phyloP scores from a whole-genome alignment of 1,139 yeast genomes.

The Magnusiomyces ingens region DNA sequence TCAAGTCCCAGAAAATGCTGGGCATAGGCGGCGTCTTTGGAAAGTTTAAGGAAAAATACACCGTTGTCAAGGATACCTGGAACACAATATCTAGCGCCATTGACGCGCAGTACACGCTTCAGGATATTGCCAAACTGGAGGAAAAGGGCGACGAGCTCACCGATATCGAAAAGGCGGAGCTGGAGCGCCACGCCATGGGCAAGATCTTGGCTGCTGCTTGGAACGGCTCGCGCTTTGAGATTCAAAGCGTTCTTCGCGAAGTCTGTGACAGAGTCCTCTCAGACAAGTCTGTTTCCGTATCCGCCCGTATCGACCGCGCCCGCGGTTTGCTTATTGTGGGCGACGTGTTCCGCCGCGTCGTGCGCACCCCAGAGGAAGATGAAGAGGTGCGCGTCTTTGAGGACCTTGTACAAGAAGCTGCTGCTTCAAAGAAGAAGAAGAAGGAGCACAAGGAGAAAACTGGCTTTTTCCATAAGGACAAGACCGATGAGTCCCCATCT shows the following conservation, averaged over 20 bases:
- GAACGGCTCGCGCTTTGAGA: constrained; percentile 89
- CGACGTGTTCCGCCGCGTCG: constrained; percentile 55
- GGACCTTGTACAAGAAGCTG: constrained; percentile 85
- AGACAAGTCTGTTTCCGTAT: constrained; percentile 53
- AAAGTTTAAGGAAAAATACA: constrained; percentile 80
- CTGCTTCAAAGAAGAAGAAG: constrained; percentile 58
- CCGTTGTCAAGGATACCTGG: constrained; percentile 78
- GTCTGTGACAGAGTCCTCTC: constrained; percentile 74
- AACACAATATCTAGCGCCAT: constrained; percentile 77
- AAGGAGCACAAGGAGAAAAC: constrained; percentile 20
- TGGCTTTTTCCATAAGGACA: background rate
- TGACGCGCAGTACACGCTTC: constrained; percentile 74
- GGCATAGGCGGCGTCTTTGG: constrained; percentile 84
- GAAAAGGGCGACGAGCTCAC: constrained; percentile 40
- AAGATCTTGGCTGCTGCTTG: constrained; percentile 93
- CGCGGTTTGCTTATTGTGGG: constrained; percentile 72
- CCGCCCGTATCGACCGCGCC: constrained; percentile 67
- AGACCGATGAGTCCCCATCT: too few relatives aligned
- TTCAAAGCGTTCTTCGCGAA: constrained; percentile 77
- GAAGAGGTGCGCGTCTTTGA: constrained; percentile 91
- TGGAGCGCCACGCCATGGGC: constrained; percentile 82
- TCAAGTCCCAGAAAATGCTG: constrained; percentile 66
- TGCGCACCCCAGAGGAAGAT: constrained; percentile 76
- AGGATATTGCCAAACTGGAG: constrained; percentile 39
- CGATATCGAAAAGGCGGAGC: constrained; percentile 67